Base-by-base conservation (phyloP, 306 rosid species). In the Ammopiptanthus mongolicus region DNA sequence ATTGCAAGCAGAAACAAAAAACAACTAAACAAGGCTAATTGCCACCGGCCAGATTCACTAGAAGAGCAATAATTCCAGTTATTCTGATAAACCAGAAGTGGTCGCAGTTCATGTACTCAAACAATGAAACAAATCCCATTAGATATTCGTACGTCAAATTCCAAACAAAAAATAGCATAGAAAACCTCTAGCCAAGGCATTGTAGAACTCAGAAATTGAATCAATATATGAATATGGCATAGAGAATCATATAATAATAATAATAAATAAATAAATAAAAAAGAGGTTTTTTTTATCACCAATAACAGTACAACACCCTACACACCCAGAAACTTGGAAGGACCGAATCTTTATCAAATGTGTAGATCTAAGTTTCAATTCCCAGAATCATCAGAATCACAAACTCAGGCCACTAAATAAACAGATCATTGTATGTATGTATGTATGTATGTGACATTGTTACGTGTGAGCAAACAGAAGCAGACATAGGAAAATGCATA, bases 361-460 rank as follows among this genome's bases (percentile, higher is more conserved):
- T 5, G 0, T 17, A 22, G 85, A 81, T 70, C 81, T 63, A 69
- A 70, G 37, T 37, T 18, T 36, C 0, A 66, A 60, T 13, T 52
- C 3, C 29, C 39, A 69, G 60, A 60, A 29, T 73, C 69, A 18
- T 46, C 9, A 17, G 23, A 31, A 17, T n/a, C 23, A 6, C 17
- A 58, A 73, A 58, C 51, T 47, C 50, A 12, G 53, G 31, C 66
- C 63, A 71, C 5, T 73, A 37, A 25, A 25, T 5, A 51, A 41
- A 56, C 17, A 83, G 79, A 83, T 86, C 77, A 64, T 22, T 65
- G n/a, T 13, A 69, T 65, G n/a, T 13, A 69, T 65, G n/a, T 13
- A 69, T 65, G n/a, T 13, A 69, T 65, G n/a, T 13, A 69, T 51
- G 48, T 33, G 2, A 41, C 47, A 11, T 41, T 25, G 28, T 25